Conservation (phyloP, 2,329 filamentous ascomycete genomes). For the Aspergillus sp. region DNA sequence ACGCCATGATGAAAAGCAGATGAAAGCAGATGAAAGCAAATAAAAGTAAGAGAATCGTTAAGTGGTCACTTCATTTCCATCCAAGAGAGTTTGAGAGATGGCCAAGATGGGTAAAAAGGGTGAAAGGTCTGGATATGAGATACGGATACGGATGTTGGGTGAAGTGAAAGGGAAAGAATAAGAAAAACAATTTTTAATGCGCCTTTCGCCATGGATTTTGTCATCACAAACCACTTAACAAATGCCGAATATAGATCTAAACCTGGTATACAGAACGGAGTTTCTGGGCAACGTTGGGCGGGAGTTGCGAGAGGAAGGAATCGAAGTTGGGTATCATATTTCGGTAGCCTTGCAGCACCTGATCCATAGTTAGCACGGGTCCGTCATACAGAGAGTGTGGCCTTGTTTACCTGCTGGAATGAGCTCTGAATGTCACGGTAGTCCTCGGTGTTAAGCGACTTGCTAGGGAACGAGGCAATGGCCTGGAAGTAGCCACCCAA, state of each 20-base stretch:
- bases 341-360: conserved; percentile 49
- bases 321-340: conserved; percentile 49
- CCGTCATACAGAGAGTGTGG: not conserved
- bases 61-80: conserved; percentile 5
- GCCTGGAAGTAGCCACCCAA: conserved; percentile 78
- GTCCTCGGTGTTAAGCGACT: conserved; percentile 64
- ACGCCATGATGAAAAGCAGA: conserved; percentile 6
- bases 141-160: not conserved
- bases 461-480: conserved; percentile 68
- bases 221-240: conserved; percentile 18
- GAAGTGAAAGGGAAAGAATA: not conserved
- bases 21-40: conserved; percentile 9
- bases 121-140: not conserved
- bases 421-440: conserved; percentile 62
- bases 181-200: conserved; percentile 21
- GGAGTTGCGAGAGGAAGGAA: conserved; percentile 45
- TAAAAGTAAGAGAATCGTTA: not conserved
- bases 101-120: not conserved
- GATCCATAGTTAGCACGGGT: not conserved
- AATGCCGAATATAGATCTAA: conserved; percentile 27
- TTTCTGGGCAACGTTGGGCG: conserved; percentile 40
- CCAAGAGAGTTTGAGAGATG: not conserved
- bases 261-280: conserved; percentile 44
- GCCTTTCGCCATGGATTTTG: conserved; percentile 22
- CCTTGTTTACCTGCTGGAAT: conserved; percentile 69